phyloP scores from a whole-genome alignment of 495 filamentous ascomycete genomes.

The Aspergillus olivimuriae region DNA sequence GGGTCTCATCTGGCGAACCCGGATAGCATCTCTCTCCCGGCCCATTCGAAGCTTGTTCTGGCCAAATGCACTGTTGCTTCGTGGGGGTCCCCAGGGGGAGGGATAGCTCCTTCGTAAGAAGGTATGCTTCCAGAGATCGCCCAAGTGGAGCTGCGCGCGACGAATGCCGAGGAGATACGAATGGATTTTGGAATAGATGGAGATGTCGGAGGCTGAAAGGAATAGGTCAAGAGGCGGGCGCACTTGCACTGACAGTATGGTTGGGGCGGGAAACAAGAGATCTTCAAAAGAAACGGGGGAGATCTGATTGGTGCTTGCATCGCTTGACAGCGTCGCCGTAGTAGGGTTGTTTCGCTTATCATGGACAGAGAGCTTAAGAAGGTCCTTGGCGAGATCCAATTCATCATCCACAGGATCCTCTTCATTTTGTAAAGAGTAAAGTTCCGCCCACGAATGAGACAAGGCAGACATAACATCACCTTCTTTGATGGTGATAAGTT shows the following conservation, averaged over 20 bases:
- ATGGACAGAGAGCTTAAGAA: conserved; percentile 61
- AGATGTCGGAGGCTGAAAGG: conserved; percentile 64
- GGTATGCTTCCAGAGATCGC: conserved; percentile 78
- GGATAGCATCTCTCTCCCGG: conserved; percentile 50
- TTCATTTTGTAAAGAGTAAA: conserved; percentile 66
- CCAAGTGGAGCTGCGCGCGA: conserved; percentile 72
- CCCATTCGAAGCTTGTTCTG: conserved; percentile 47
- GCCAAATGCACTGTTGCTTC: conserved; percentile 52
- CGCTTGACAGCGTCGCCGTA: conserved; percentile 32
- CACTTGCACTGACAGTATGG: conserved; percentile 63
- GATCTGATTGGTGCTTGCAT: conserved; percentile 18
- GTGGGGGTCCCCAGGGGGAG: conserved; percentile 56
- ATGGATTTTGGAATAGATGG: conserved; percentile 74
- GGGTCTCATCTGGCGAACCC: conserved; percentile 60
- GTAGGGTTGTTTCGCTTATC: conserved; percentile 18
- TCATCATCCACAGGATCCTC: conserved; percentile 67
- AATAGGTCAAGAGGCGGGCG: conserved; percentile 83
- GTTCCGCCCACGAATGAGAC: conserved; percentile 65
- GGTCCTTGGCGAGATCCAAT: conserved; percentile 71
- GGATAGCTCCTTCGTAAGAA: conserved; percentile 70
- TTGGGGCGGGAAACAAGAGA: conserved; percentile 72
- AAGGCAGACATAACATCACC: conserved; percentile 75
- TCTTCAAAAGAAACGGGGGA: conserved; percentile 59
- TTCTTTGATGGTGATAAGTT: conserved; percentile 69
- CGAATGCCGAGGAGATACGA: conserved; percentile 81